Base-by-base conservation (phyloP, 192 early-diverging fungal species). In the Chytriomyces sp. region DNA sequence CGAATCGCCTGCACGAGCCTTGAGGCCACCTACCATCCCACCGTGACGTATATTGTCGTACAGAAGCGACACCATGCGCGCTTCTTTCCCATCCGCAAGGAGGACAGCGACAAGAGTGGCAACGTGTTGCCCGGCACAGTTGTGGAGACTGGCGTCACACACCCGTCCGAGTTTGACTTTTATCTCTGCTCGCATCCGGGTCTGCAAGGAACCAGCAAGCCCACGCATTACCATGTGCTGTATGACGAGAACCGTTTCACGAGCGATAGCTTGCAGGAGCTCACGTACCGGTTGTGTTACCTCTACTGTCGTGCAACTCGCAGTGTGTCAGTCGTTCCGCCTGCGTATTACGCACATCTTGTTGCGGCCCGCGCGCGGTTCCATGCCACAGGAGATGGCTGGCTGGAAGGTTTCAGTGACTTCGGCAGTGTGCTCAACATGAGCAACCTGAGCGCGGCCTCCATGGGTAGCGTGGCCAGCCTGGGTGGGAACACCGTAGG, bases 311-410 rank as follows among this genome's bases (percentile, higher is more conserved):
- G 93, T 56, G 91, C 91, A 55, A 96, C 95, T 0, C 88, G 94
- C 26, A 88, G 90, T 0, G 96, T 98, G 2, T 92, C 91, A 1
- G 89, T 98, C 10, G 87, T 89, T 0, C 94, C 95, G 5, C 93
- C 96, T 0, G 94, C 90, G 7, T 98, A 97, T 84, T 96, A 97
- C 70, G 94, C 95, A 8, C 91, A 97, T 76, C 76, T 96, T 17
- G 90, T 95, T 2, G 92, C 93, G 10, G 89, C 88, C 25, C 85
- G 93, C 19, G 94, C 93, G 0, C 88, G 93, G 56, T 95, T 91
- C 85, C 95, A 96, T 75, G 75, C 84, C 10, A 80, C 77, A 22
- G 86, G 86, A 12, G 90, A 91, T 36, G 77, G 76, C 19, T 77
- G 70, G 69, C 25, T 39, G 2, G 80, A 76, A 57, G 52, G 55